Evolutionary conservation across 768 basidiomycete species (phyloP).

Genomic region (Boletus sensibilis): DNA sequence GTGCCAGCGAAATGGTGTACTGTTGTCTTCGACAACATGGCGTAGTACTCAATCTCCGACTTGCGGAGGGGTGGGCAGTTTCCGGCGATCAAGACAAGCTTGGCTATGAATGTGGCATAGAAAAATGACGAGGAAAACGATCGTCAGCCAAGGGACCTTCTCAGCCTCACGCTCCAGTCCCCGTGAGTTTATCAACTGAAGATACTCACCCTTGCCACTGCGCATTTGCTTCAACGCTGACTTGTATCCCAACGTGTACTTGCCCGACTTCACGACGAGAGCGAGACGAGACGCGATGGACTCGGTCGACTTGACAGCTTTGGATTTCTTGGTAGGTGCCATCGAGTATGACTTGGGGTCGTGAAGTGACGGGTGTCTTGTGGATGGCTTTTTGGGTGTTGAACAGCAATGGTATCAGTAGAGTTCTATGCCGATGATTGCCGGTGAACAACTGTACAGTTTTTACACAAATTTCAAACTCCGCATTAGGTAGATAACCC

Average conservation of each 20-base stretch:
- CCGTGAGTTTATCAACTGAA: slow-evolving; percentile 51
- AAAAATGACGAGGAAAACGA: slow-evolving; percentile 25
- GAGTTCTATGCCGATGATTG: slow-evolving; percentile 17
- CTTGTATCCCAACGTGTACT: slow-evolving; percentile 97
- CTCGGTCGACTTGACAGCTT: slow-evolving; percentile 90
- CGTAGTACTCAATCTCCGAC: slow-evolving; percentile 99
- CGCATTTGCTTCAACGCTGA: slow-evolving; percentile 98
- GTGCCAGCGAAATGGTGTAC: slow-evolving; percentile 98
- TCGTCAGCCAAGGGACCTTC: slow-evolving; percentile 93
- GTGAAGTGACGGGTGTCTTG: slow-evolving; percentile 16
- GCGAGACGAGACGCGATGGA: slow-evolving; percentile 89
- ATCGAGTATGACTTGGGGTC: slow-evolving; percentile 45
- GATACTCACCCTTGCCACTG: slow-evolving; percentile 87
- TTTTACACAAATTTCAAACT: slow-evolving; percentile 22
- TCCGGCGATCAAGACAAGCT: slow-evolving; percentile 96
- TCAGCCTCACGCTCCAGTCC: slow-evolving; percentile 99
- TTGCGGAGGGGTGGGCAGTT: slow-evolving; percentile 99
- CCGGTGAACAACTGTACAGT: slow-evolving; percentile 33
- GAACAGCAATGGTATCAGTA: slow-evolving; percentile 4
- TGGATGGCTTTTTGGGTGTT: slow-evolving; percentile 10
- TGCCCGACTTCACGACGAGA: slow-evolving; percentile 98
- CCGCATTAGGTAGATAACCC: slow-evolving; percentile 16
- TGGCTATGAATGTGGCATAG: slow-evolving; percentile 55
- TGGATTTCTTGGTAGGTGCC: slow-evolving; percentile 96
- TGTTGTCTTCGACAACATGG: slow-evolving; percentile 98